phyloP scores from a whole-genome alignment of 805 yeast species.

The Isabelozyma heimii region DNA sequence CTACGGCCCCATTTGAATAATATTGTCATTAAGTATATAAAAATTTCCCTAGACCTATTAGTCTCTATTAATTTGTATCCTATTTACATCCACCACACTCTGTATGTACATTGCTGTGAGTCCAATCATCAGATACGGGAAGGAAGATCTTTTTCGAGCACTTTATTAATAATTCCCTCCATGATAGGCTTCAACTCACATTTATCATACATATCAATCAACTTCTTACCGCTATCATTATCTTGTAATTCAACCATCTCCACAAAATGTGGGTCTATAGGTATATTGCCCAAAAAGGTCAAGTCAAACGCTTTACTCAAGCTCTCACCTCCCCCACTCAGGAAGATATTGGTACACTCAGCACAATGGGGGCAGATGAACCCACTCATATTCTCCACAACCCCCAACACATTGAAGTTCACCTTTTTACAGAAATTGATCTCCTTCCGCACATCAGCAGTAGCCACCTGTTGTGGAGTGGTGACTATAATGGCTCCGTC shows the following conservation, averaged over 20 bases:
- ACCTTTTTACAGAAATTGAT: conserved; percentile 89
- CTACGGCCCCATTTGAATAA: neutral
- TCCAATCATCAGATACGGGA: conserved; percentile 11
- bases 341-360: conserved; percentile 89
- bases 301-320: conserved; percentile 63
- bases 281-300: conserved; percentile 80
- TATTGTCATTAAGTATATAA: neutral
- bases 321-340: conserved; percentile 84
- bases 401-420: conserved; percentile 73
- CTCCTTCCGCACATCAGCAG: conserved; percentile 93
- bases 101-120: neutral
- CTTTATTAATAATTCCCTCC: conserved; percentile 31
- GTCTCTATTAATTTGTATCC: no score
- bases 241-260: conserved; percentile 75
- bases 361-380: conserved; percentile 92
- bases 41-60: neutral
- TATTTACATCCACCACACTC: no score
- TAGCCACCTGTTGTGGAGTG: conserved; percentile 91
- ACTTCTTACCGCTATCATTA: conserved; percentile 13
- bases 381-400: conserved; percentile 96
- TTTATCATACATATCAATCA: conserved; percentile 33
- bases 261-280: conserved; percentile 90
- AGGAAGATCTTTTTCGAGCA: conserved; percentile 29
- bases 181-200: conserved; percentile 38
- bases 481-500: conserved; percentile 96